Conservation (phyloP, 2,329 filamentous ascomycete species). For the Tolypocladium capitatum region DNA sequence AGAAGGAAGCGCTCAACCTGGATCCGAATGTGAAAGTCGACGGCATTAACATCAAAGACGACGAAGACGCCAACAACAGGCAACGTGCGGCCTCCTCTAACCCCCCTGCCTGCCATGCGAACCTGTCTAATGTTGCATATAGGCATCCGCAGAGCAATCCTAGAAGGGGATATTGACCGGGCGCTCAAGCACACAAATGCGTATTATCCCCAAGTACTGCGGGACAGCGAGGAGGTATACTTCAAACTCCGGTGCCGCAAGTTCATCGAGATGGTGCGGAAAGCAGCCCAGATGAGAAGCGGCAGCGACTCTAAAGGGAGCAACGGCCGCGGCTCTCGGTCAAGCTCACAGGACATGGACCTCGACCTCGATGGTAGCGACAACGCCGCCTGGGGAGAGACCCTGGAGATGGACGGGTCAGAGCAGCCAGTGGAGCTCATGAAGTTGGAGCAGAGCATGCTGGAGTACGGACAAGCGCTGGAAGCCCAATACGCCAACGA, state of each 20-base stretch:
- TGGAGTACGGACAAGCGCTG: slow-evolving; percentile 69
- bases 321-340: slow-evolving; percentile 25
- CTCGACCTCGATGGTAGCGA: slow-evolving; percentile 37
- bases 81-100: slow-evolving; percentile 49
- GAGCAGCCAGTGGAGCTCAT: slow-evolving; percentile 20
- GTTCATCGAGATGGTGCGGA: slow-evolving; percentile 88
- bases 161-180: slow-evolving; percentile 84
- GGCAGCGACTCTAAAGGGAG: slow-evolving; percentile 28
- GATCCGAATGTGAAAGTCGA: slow-evolving; percentile 38
- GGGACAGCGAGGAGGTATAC: slow-evolving; percentile 69
- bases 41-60: slow-evolving; percentile 59
- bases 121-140: slow-evolving; percentile 7
- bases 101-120: background rate
- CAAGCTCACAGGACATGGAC: slow-evolving; percentile 38
- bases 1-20: slow-evolving; percentile 56
- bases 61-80: slow-evolving; percentile 73
- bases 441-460: slow-evolving; percentile 51
- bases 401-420: slow-evolving; percentile 41
- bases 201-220: slow-evolving; percentile 70
- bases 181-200: slow-evolving; percentile 70
- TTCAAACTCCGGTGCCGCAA: slow-evolving; percentile 82
- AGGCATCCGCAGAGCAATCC: slow-evolving; percentile 78
- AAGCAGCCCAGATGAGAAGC: slow-evolving; percentile 51
- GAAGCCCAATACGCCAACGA: slow-evolving; percentile 66
- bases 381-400: slow-evolving; percentile 25